Base-by-base conservation (phyloP, 2,329 filamentous ascomycete genomes). In the Aschersonia sp. region DNA sequence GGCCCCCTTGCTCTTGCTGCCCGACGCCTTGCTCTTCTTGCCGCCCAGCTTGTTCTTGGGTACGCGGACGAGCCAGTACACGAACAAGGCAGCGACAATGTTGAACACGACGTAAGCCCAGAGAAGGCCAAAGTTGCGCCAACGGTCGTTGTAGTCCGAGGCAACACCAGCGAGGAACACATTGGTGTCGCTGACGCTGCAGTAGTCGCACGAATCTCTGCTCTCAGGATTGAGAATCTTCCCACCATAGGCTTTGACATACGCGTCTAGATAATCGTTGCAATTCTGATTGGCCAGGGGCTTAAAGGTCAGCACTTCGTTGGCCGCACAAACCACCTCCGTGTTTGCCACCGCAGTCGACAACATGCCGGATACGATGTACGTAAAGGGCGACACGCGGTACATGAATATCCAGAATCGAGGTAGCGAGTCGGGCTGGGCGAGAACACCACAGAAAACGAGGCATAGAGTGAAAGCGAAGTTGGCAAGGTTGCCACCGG, bases 381-480 rank as follows among this genome's bases (percentile, higher is more conserved):
- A 95, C 0, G 84, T 89, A 56, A 95, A 85, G 0, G 89, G 88
- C 0, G 82, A 88, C 45, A 89, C 67, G 44, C 84, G 78, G 65
- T 91, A 53, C 81, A 89, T 85, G 70, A 88, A 88, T 55, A 83
- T 80, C 84, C 85, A 91, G 72, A 89, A 89, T 5, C 76, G 68
- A 0, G 85, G 84, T 35, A 91, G 73, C 2, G 66, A 62, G 3
- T 66, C 63, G 0, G 83, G 82, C 5, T 69, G 67, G 31, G 80
- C 80, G 52, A 94, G 74, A 45, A 92, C 82, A 72, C 82, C 73
- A 58, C 81, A 85, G 73, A 89, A 91, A 56, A 87, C 77, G 47
- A 89, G 70, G 51, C 74, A 80, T 48, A 91, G 70, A 38, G 75
- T 80, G 68, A 91, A 89, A 56, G 84, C 66, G 50, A 91, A 61